Conservation (phyloP, 805 yeast genomes). For the Yamadazyma philogaea region DNA sequence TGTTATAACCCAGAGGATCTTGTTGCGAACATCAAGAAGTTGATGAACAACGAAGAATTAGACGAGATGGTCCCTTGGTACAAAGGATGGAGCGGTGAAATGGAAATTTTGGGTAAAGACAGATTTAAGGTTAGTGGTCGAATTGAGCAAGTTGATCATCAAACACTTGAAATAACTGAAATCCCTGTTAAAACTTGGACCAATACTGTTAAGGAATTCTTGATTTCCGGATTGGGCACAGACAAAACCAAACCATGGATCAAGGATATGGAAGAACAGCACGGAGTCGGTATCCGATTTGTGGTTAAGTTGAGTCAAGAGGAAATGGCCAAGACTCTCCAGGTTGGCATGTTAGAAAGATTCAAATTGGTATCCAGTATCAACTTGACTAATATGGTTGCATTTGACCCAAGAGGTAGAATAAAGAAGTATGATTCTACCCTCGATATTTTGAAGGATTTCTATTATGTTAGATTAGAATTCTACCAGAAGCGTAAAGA, state of each 20-base stretch:
- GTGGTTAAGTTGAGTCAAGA: slow-evolving; percentile 69
- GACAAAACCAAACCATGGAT: slow-evolving; percentile 83
- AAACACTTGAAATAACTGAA: slow-evolving; percentile 84
- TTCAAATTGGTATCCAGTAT: slow-evolving; percentile 73
- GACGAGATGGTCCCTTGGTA: slow-evolving; percentile 88
- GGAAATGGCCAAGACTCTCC: slow-evolving; percentile 77
- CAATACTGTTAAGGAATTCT: slow-evolving; percentile 78
- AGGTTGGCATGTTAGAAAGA: slow-evolving; percentile 76
- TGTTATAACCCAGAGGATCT: slow-evolving; percentile 84
- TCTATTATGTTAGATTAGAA: slow-evolving; percentile 81
- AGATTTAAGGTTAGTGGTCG: slow-evolving; percentile 75
- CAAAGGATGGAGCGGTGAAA: slow-evolving; percentile 88
- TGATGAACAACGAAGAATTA: slow-evolving; percentile 71
- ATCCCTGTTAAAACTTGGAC: slow-evolving; percentile 94
- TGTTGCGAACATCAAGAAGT: slow-evolving; percentile 64
- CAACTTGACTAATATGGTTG: slow-evolving; percentile 85
- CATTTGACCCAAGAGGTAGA: slow-evolving; percentile 86
- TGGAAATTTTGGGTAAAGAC: slow-evolving; percentile 62
- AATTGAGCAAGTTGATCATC: slow-evolving; percentile 76
- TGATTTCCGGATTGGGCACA: slow-evolving; percentile 72
- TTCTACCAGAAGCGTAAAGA: slow-evolving; percentile 91
- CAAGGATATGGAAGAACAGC: slow-evolving; percentile 93
- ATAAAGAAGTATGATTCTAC: slow-evolving; percentile 77
- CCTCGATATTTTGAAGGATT: slow-evolving; percentile 77
- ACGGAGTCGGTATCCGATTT: slow-evolving; percentile 75